Evolutionary conservation across 176 grass and related monocot species (phyloP).

Genomic region (Oryza meyeriana): DNA sequence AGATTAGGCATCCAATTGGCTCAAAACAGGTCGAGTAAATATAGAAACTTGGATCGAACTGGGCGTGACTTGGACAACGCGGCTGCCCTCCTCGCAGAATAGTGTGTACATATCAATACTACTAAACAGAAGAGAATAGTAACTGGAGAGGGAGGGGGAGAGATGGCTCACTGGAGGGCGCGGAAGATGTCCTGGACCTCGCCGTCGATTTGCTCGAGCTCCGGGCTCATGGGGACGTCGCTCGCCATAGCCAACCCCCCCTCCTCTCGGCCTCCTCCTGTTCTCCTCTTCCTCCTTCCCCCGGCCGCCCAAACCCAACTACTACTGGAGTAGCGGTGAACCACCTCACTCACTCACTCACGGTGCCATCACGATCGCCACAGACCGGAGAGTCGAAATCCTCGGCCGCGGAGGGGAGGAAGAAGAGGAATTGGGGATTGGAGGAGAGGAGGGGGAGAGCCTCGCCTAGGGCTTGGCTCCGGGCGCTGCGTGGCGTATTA

Average conservation of each 20-base stretch:
- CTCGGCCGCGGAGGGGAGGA: not conserved
- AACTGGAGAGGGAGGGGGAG: not conserved
- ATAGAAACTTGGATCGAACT: not conserved
- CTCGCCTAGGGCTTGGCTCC: constrained; percentile 41
- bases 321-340: not conserved
- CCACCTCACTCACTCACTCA: constrained; percentile 11
- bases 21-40: not conserved
- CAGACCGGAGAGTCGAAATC: not conserved
- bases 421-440: not conserved
- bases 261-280: not conserved
- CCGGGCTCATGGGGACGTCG: constrained; percentile 73
- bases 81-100: not conserved
- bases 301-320: not conserved
- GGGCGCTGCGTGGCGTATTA: constrained; percentile 19
- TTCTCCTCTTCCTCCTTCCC: not conserved
- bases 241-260: constrained; percentile 46
- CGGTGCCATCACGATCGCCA: constrained; percentile 1
- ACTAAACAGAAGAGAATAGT: not conserved
- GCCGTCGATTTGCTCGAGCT: constrained; percentile 92
- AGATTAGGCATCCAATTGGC: not conserved
- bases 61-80: too few relatives aligned
- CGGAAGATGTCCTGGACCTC: constrained; percentile 98
- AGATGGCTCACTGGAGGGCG: constrained; percentile 68
- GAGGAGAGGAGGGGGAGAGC: not conserved
- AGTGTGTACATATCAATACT: too few relatives aligned